phyloP scores from a whole-genome alignment of 2,329 filamentous ascomycete species.

The Trichoderma sp. region DNA sequence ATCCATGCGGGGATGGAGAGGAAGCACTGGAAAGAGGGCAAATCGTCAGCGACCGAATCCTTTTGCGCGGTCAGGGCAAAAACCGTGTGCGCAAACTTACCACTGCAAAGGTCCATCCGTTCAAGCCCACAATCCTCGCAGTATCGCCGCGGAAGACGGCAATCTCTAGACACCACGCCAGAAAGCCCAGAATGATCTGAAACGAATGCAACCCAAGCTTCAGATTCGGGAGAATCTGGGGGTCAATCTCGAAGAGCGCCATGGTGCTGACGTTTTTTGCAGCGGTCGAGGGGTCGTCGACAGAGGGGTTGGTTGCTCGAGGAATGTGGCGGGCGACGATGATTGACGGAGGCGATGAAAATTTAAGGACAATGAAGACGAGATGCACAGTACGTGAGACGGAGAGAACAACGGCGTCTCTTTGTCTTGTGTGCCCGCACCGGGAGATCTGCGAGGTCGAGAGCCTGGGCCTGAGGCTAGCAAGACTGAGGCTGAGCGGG shows the following conservation, averaged over 20 bases:
- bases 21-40: conserved; percentile 52
- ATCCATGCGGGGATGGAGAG: conserved; percentile 61
- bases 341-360: neutral
- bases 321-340: neutral
- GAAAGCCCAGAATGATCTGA: conserved; percentile 53
- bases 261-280: conserved; percentile 30
- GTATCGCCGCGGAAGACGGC: conserved; percentile 51
- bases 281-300: neutral
- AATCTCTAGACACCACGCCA: conserved; percentile 59
- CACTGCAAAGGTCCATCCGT: conserved; percentile 62
- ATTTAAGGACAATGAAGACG: neutral
- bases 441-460: conserved; percentile 13
- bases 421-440: neutral
- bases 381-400: neutral
- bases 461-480: conserved; percentile 16
- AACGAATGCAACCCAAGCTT: conserved; percentile 57
- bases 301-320: neutral
- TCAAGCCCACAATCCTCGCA: conserved; percentile 52
- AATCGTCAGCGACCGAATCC: neutral
- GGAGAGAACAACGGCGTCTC: neutral
- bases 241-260: conserved; percentile 51
- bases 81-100: conserved; percentile 40
- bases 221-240: conserved; percentile 51
- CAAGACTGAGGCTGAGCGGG: conserved; percentile 17
- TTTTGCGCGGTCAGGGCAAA: neutral